These are phyloP conservation scores for Crithidia sp. DNA, from an alignment of 208 protist genomes.

Conservation along the genomic window DNA sequence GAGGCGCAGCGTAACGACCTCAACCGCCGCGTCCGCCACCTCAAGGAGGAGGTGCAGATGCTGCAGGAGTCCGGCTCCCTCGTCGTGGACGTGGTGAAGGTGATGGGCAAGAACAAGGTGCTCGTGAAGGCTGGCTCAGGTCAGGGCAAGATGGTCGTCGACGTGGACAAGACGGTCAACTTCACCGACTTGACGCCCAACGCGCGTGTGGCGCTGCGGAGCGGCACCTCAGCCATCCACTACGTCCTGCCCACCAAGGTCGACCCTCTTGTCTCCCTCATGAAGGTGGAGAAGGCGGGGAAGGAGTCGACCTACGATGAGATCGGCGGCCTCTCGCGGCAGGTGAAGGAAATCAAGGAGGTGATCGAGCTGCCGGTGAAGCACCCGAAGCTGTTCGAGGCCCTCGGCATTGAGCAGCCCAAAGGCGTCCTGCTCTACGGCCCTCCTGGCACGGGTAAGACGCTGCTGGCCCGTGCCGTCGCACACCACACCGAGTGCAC, in stretches of 20 bases:
- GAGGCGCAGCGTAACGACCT: constrained; percentile 90
- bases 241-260: constrained; percentile 99
- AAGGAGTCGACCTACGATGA: constrained; percentile 99
- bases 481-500: constrained; percentile 99
- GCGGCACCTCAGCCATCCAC: constrained; percentile 97
- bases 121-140: constrained; percentile 95
- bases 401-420: constrained; percentile 99
- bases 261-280: constrained; percentile 99
- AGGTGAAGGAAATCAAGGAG: constrained; percentile 97
- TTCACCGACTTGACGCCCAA: constrained; percentile 93
- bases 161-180: constrained; percentile 97
- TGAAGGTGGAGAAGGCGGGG: constrained; percentile 99
- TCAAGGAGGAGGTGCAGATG: constrained; percentile 99
- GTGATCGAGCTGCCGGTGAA: constrained; percentile 88
- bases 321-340: constrained; percentile 99
- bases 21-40: constrained; percentile 94
- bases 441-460: constrained; percentile 97
- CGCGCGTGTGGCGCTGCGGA: constrained; percentile 97
- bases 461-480: constrained; percentile 98
- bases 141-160: constrained; percentile 99
- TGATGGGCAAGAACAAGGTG: constrained; percentile 98
- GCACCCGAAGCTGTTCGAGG: constrained; percentile 99
- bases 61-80: constrained; percentile 98
- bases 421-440: constrained; percentile 99
- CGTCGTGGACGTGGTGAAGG: constrained; percentile 99